Evolutionary conservation across 2,329 filamentous ascomycete species (phyloP), one percentile per base, ranked within the genome.

Genomic region (Sclerotinia sclerotiorum): DNA sequence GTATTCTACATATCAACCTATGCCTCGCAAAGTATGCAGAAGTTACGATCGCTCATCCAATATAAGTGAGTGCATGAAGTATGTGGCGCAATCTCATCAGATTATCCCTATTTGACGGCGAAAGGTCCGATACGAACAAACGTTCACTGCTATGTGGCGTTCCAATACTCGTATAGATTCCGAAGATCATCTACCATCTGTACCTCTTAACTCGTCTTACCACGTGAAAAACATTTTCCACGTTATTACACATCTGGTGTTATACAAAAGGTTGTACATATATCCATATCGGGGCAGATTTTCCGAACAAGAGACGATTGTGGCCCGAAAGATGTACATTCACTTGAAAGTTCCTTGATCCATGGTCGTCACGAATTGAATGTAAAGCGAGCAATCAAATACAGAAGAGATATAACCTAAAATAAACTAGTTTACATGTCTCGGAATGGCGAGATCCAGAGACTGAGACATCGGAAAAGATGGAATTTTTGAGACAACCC

Each of bases 211-310:
- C 32, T 65, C 51, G 62, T 65, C 24, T 57, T 52, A 65, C 63
- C 63, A 58, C 52, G 54, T 58, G 42, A 49, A 42, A 19, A 13
- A 13, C 8, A 5, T 29, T 13, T 48, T 66, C 64, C 64, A 66
- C 64, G 64, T 66, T 66, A 66, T 66, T 42, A 49, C 51, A 39
- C 44, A 58, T 29, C 51, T 66, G n/a, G 11, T 21, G 29, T 66
- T 42, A n/a, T 24, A 58, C 51, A 3, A 46, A 56, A 24, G 10
- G 35, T 29, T 21, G 64, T 48, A 29, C 52, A 29, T 17, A 19
- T 44, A 35, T 27, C 54, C 44, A 48, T 6, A 57, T 58, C 52
- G 21, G 52, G 63, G 5, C 42, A 49, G 27, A 21, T 46, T 49
- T 39, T 29, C 51, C 63, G n/a, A 65, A 46, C 13, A 19, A 29